Evolutionary conservation across 352 stramenopile species (phyloP).

Genomic region (Phytophthora constricta): DNA sequence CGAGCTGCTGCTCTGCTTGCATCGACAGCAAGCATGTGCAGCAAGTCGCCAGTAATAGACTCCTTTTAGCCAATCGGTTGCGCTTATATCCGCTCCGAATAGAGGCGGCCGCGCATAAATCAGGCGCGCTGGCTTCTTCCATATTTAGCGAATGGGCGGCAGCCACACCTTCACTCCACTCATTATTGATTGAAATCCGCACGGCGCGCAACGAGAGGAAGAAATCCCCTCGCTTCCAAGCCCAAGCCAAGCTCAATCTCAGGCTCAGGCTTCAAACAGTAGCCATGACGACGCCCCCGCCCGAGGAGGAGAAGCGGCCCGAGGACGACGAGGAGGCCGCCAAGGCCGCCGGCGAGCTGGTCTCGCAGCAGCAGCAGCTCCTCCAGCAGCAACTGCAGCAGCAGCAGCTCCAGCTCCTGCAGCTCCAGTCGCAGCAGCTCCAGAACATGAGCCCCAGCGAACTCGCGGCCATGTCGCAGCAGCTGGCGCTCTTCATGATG

Average conservation of each 20-base stretch:
- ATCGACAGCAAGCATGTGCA: no score
- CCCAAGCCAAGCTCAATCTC: slow-evolving; percentile 9
- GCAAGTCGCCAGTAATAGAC: no score
- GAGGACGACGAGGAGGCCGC: slow-evolving; percentile 11
- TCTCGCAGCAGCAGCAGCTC: slow-evolving; percentile 48
- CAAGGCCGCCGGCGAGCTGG: slow-evolving; percentile 31
- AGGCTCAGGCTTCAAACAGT: slow-evolving; percentile 16
- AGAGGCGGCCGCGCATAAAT: not conserved
- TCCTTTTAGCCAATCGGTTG: slow-evolving; percentile 49
- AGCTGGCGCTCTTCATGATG: slow-evolving; percentile 82
- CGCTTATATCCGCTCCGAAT: not conserved
- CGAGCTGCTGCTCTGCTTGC: no score
- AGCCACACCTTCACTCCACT: slow-evolving; percentile 31
- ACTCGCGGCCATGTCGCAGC: slow-evolving; percentile 62
- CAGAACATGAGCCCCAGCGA: slow-evolving; percentile 69
- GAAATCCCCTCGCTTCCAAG: slow-evolving; percentile 47
- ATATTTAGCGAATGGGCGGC: slow-evolving; percentile 52
- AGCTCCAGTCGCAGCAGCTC: slow-evolving; percentile 56
- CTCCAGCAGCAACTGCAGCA: slow-evolving; percentile 64
- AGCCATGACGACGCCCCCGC: slow-evolving; percentile 34
- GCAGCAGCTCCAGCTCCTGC: slow-evolving; percentile 71
- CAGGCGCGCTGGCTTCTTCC: slow-evolving; percentile 6
- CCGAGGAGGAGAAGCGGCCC: slow-evolving; percentile 34
- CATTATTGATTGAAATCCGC: slow-evolving; percentile 74
- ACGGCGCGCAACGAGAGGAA: slow-evolving; percentile 66